Conservation (phyloP, 164 flowering plant species). For the Umbilicus rupestris region DNA sequence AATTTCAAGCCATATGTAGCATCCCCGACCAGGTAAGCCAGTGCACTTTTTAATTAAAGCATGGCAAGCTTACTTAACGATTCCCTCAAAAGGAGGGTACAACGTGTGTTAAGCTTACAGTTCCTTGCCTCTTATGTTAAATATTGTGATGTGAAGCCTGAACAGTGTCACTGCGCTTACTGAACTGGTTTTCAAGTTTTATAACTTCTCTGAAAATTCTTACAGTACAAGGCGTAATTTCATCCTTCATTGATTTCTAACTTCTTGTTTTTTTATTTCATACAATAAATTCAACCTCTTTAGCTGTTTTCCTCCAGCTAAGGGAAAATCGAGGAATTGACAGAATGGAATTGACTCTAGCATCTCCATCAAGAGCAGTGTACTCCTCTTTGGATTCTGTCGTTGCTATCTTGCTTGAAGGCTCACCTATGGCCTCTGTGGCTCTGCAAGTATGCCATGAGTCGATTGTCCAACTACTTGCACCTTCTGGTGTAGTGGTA, state of each 20-base stretch:
- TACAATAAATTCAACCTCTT: neutral
- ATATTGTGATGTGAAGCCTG: too few species aligned
- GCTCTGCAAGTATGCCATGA: constrained; percentile 1
- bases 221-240: neutral
- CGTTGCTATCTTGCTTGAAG: neutral
- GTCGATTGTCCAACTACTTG: neutral
- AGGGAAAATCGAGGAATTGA: constrained; percentile 21
- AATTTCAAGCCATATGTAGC: too few species aligned
- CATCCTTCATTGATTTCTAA: neutral
- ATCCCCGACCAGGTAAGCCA: too few species aligned
- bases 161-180: too few species aligned
- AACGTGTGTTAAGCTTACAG: too few species aligned
- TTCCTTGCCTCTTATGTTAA: too few species aligned
- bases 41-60: too few species aligned
- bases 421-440: constrained; percentile 11
- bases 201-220: neutral
- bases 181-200: neutral
- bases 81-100: too few species aligned
- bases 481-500: neutral
- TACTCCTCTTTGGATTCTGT: constrained; percentile 14
- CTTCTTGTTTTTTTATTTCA: neutral
- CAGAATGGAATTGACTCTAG: constrained; percentile 20
- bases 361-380: constrained; percentile 24
- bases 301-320: neutral
- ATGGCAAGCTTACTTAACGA: too few species aligned